phyloP scores from a whole-genome alignment of 73 alveolate species.

The Tetrahymena thermophila region DNA sequence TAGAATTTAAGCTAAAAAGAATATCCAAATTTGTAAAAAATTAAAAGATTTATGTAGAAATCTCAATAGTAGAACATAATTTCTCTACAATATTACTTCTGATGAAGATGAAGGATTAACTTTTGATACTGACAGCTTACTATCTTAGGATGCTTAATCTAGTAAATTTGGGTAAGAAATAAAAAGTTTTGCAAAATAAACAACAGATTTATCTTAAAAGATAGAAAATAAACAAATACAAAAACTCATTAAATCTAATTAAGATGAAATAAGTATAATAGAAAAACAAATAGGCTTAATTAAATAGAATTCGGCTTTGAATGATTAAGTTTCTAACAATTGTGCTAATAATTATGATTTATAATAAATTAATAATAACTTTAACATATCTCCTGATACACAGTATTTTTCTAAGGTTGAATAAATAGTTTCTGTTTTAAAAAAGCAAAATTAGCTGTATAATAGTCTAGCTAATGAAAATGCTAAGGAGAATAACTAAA shows the following conservation, averaged over 20 bases:
- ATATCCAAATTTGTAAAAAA: not conserved
- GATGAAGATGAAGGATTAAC: not conserved
- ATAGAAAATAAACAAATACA: not conserved
- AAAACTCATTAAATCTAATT: not conserved
- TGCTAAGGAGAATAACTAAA: not conserved
- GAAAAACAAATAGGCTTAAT: not conserved
- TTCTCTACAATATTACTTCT: not conserved
- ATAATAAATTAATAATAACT: no score
- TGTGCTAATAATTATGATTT: not conserved
- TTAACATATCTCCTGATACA: not conserved
- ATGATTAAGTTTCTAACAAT: not conserved
- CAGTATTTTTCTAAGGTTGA: not conserved
- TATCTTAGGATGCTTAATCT: not conserved
- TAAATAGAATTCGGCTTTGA: not conserved
- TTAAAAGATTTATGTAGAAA: not conserved
- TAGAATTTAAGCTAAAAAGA: not conserved
- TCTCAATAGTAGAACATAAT: not conserved
- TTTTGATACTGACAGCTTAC: not conserved
- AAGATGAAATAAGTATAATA: not conserved
- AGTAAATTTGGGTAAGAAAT: not conserved
- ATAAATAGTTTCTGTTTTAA: not conserved
- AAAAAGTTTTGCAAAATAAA: not conserved
- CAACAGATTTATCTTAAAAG: not conserved
- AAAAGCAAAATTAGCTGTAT: not conserved
- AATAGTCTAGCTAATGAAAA: not conserved